These are phyloP conservation scores for Austropuccinia psidii DNA, from an alignment of 1,284 basidiomycete genomes.

Conservation along the genomic window DNA sequence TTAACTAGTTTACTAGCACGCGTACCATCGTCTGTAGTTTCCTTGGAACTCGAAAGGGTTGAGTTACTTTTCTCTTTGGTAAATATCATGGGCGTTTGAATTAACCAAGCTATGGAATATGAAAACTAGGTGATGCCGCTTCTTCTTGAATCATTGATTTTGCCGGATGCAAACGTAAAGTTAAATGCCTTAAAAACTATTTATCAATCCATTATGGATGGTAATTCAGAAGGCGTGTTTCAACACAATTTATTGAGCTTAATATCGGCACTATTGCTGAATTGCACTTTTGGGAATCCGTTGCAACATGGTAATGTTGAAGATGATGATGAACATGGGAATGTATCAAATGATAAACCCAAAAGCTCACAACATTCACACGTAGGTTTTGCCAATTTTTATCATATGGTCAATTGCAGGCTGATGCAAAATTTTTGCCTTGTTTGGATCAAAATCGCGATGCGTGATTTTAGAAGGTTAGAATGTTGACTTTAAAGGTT, in stretches of 20 bases:
- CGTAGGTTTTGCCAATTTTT: neutral
- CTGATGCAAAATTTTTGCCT: neutral
- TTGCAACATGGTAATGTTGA: neutral
- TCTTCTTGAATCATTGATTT: constrained; percentile 70
- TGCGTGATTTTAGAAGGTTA: neutral
- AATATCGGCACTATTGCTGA: constrained; percentile 63
- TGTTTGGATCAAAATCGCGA: neutral
- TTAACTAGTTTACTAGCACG: constrained; percentile 59
- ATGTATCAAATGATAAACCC: constrained; percentile 32
- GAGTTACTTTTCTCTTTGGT: neutral
- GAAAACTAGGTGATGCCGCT: constrained; percentile 68
- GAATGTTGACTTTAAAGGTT: constrained; percentile 6
- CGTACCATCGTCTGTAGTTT: neutral
- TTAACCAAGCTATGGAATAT: neutral
- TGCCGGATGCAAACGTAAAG: constrained; percentile 66
- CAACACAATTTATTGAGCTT: constrained; percentile 64
- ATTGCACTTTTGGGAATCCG: constrained; percentile 48
- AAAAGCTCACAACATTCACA: neutral
- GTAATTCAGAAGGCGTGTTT: constrained; percentile 54
- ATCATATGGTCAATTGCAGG: neutral
- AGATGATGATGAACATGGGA: constrained; percentile 6
- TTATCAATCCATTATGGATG: constrained; percentile 60
- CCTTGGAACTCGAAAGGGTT: constrained; percentile 6
- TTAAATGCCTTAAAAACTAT: constrained; percentile 73
- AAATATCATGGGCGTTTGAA: neutral